phyloP scores from a whole-genome alignment of 108 stramenopile species.

The Nitzschia sp. region DNA sequence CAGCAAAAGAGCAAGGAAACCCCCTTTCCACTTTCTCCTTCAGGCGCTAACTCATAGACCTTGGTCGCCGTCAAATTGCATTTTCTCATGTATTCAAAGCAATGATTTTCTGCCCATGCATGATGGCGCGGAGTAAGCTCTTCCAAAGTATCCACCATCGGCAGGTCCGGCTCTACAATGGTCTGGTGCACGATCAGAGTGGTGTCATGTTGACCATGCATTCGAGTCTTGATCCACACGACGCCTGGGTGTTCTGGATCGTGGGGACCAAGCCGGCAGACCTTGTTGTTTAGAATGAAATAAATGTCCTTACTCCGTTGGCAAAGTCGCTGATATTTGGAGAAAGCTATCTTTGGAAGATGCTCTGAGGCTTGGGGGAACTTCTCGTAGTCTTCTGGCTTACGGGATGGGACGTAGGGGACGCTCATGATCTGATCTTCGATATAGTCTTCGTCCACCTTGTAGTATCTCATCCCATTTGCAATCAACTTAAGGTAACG shows the following conservation, averaged over 20 bases:
- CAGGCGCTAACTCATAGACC: slow-evolving; percentile 7
- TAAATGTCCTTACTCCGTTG: slow-evolving; percentile 9
- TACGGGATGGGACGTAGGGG: slow-evolving; percentile 17
- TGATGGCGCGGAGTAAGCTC: slow-evolving; percentile 28
- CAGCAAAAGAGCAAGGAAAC: neutral
- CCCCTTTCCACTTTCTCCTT: neutral
- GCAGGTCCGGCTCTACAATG: slow-evolving; percentile 25
- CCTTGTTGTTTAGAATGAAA: slow-evolving; percentile 20
- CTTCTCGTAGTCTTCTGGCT: slow-evolving; percentile 11
- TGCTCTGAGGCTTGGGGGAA: slow-evolving; percentile 8
- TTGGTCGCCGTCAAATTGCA: slow-evolving; percentile 17
- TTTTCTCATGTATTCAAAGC: slow-evolving; percentile 13
- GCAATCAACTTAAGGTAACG: slow-evolving; percentile 35
- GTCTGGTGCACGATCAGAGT: slow-evolving; percentile 23
- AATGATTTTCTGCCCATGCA: slow-evolving; percentile 33
- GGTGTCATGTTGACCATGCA: slow-evolving; percentile 25
- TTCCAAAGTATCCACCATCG: slow-evolving; percentile 3
- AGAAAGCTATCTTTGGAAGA: slow-evolving; percentile 17
- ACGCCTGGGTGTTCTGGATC: slow-evolving; percentile 25
- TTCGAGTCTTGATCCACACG: slow-evolving; percentile 11
- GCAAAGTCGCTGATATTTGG: slow-evolving; percentile 23
- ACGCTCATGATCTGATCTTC: slow-evolving; percentile 18
- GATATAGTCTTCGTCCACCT: slow-evolving; percentile 32
- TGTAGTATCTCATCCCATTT: slow-evolving; percentile 27
- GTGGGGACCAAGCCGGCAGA: slow-evolving; percentile 10